Conservation (phyloP, 352 stramenopile genomes). For the Phytophthora foliorum region DNA sequence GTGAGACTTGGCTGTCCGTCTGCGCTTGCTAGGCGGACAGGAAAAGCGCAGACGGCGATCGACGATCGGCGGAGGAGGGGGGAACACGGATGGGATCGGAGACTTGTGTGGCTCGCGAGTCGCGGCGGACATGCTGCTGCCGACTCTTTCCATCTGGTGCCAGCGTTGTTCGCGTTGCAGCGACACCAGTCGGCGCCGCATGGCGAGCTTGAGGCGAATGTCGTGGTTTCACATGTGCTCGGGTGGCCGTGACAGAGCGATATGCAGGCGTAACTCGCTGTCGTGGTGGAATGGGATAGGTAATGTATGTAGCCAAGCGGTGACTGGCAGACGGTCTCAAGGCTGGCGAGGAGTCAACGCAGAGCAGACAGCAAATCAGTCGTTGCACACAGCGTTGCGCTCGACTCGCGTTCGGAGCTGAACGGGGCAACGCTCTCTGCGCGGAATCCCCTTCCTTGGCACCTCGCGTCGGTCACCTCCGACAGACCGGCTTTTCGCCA, state of each 20-base stretch:
- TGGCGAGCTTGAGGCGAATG: no score
- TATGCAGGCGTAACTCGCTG: neutral
- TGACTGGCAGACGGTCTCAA: conserved; percentile 22
- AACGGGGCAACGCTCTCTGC: conserved; percentile 7
- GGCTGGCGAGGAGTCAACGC: conserved; percentile 10
- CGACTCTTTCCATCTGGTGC: conserved; percentile 34
- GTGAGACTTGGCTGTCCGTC: conserved; percentile 25
- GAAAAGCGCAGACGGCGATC: conserved; percentile 20
- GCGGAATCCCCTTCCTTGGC: conserved; percentile 3
- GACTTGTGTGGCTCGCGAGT: conserved; percentile 30
- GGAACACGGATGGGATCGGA: conserved; percentile 21
- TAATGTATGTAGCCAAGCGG: conserved; percentile 22
- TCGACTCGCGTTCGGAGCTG: conserved; percentile 1
- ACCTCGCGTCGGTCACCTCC: conserved; percentile 5
- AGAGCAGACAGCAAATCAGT: conserved; percentile 22
- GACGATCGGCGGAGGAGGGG: conserved; percentile 18
- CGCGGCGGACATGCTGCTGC: conserved; percentile 18
- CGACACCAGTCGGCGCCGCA: conserved; percentile 13
- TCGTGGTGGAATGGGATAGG: no score
- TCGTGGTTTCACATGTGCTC: neutral
- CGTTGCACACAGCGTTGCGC: conserved; percentile 1
- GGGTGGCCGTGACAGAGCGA: neutral
- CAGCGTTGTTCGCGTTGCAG: conserved; percentile 13
- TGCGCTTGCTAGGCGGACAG: conserved; percentile 30
- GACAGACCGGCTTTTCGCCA: conserved; percentile 23